A percentile compares a stretch with the other conserved stretches of the same genome.
Evolutionary conservation across 768 basidiomycete species (phyloP).

Genomic region (Suillus subaureus): DNA sequence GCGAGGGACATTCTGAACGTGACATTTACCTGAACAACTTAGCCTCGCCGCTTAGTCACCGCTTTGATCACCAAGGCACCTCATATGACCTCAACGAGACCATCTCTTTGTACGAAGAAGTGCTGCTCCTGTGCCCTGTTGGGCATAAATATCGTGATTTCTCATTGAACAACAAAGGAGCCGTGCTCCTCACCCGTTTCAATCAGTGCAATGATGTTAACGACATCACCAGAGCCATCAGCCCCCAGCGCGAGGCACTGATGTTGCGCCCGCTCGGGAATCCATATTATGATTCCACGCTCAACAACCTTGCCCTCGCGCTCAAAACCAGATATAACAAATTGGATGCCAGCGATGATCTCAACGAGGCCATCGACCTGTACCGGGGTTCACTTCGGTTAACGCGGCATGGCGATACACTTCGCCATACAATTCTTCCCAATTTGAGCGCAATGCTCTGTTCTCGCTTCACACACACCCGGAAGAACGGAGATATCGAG

Average conservation of each 20-base stretch:
- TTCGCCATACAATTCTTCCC: background rate
- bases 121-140: background rate
- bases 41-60: background rate
- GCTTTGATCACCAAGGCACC: background rate
- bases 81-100: background rate
- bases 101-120: background rate
- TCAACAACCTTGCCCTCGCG: constrained; percentile 20
- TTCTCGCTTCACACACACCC: background rate
- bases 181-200: background rate
- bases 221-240: constrained; percentile 12
- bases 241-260: constrained; percentile 10
- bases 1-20: background rate
- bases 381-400: background rate
- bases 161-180: constrained; percentile 13
- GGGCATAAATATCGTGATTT: background rate
- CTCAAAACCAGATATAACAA: constrained; percentile 5
- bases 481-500: background rate
- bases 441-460: background rate
- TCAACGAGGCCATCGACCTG: constrained; percentile 1
- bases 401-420: background rate
- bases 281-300: constrained; percentile 4
- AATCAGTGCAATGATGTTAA: too few relatives aligned
- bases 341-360: background rate
- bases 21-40: background rate
- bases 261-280: constrained; percentile 9